phyloP scores from a whole-genome alignment of 2,329 filamentous ascomycete species.

The Colletotrichum sp. region DNA sequence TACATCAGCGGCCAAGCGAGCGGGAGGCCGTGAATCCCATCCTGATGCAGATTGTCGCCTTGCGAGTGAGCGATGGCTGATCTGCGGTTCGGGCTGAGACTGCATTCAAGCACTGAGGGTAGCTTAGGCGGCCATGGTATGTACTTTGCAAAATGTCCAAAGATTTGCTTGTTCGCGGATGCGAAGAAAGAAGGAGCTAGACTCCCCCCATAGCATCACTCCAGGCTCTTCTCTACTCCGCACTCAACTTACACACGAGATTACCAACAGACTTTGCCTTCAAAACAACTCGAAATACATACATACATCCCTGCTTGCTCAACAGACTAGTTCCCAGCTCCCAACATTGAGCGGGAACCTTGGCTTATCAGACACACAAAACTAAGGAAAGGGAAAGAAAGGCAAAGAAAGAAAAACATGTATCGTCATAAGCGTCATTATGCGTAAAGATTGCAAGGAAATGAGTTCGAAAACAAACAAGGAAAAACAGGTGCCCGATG shows the following conservation, averaged over 20 bases:
- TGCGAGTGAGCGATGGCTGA: background rate
- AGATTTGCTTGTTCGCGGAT: background rate
- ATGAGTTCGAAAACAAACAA: background rate
- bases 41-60: background rate
- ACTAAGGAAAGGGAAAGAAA: background rate
- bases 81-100: background rate
- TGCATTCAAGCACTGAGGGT: background rate
- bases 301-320: background rate
- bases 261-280: background rate
- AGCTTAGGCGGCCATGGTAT: background rate
- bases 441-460: background rate
- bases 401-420: background rate
- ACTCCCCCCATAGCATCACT: background rate
- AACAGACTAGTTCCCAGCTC: background rate
- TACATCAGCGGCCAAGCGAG: background rate
- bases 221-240: background rate
- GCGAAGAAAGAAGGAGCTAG: background rate
- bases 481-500: background rate
- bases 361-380: background rate
- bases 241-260: background rate
- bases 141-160: background rate
- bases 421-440: background rate
- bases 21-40: background rate
- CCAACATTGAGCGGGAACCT: background rate
- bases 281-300: background rate